phyloP scores from a whole-genome alignment of 78 protist species.

The Dictyostelium purpureum region DNA sequence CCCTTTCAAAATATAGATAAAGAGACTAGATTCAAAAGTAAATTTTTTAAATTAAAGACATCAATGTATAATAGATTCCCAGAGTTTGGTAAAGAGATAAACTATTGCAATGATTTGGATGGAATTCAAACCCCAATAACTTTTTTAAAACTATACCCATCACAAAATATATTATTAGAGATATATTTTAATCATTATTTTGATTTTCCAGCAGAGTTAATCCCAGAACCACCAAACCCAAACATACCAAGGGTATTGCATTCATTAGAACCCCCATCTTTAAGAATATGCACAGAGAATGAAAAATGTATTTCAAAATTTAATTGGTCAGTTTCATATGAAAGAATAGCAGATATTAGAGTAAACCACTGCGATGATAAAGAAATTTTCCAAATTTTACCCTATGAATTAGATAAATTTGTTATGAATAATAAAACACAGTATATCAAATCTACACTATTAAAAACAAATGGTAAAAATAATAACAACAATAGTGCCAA shows the following conservation, averaged over 20 bases:
- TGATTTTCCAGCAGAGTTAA: neutral
- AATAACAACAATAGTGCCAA: neutral
- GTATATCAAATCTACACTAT: neutral
- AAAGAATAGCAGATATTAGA: neutral
- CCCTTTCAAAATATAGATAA: neutral
- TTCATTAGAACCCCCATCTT: neutral
- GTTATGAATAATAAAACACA: constrained; percentile 1
- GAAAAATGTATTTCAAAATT: neutral
- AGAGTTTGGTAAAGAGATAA: neutral
- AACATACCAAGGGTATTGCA: constrained; percentile 6
- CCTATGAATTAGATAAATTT: constrained; percentile 2
- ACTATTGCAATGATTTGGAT: neutral
- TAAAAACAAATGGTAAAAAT: neutral
- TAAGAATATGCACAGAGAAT: neutral
- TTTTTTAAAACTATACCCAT: neutral
- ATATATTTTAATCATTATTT: constrained; percentile 2
- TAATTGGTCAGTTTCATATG: constrained; percentile 13
- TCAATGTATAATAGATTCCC: neutral
- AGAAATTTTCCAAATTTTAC: constrained; percentile 1
- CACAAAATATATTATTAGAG: neutral
- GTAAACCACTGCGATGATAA: neutral
- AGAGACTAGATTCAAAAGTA: neutral
- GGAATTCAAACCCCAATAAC: neutral
- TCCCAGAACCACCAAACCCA: neutral
- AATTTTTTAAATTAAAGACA: neutral